phyloP scores from a whole-genome alignment of 345 rosid genomes.

The Aethionema arabicum region DNA sequence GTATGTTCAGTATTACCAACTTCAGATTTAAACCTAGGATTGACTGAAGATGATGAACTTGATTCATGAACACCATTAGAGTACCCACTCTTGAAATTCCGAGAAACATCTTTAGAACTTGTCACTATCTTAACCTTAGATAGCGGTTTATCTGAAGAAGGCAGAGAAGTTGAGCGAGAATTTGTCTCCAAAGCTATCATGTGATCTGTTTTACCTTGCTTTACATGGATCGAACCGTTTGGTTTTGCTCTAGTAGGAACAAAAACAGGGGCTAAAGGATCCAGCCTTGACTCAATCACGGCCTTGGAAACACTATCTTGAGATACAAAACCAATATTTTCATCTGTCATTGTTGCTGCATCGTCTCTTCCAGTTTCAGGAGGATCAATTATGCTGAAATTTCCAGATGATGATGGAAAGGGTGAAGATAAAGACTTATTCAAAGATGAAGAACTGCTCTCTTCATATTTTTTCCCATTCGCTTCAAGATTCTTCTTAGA shows the following conservation, averaged over 20 bases:
- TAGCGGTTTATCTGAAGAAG: conserved; percentile 5
- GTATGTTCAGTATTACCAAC: conserved; percentile 29
- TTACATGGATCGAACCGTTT: conserved; percentile 28
- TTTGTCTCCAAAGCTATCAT: conserved; percentile 3
- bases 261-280: conserved; percentile 39
- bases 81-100: conserved; percentile 17
- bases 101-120: conserved; percentile 32
- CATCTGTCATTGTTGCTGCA: conserved; percentile 5
- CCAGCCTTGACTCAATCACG: conserved; percentile 23
- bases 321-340: conserved; percentile 23
- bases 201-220: conserved; percentile 6
- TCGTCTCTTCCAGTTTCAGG: conserved; percentile 11
- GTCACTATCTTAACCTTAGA: conserved; percentile 27
- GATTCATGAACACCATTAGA: conserved; percentile 15
- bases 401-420: conserved; percentile 32
- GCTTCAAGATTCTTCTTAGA: conserved; percentile 31
- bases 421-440: conserved; percentile 36
- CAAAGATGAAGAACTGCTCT: conserved; percentile 26
- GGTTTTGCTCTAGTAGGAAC: conserved; percentile 33
- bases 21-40: conserved; percentile 25
- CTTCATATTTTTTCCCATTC: conserved; percentile 30
- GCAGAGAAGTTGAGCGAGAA: conserved; percentile 15
- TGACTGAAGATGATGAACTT: conserved; percentile 35
- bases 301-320: conserved; percentile 13
- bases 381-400: conserved; percentile 14